Percentiles rank a stretch among this genome's conserved stretches.
Evolutionary conservation across 345 rosid species (phyloP).

Genomic region (Citrus hindsii): DNA sequence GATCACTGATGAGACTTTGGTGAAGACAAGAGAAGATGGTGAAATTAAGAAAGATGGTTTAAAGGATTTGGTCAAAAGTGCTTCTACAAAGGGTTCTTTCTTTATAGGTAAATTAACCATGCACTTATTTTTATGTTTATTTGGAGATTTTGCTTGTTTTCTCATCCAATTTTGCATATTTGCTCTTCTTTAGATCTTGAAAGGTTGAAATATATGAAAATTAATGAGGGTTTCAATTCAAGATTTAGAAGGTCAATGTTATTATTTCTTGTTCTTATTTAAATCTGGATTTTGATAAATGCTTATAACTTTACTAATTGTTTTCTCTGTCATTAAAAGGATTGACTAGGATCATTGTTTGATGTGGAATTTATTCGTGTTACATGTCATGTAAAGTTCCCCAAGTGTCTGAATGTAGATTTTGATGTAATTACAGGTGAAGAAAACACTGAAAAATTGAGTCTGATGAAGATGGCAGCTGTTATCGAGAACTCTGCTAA

Average conservation of each 20-base stretch:
- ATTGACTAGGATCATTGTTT: background rate
- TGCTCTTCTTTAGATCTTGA: background rate
- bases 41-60: slow-evolving; percentile 20
- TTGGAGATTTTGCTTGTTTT: background rate
- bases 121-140: background rate
- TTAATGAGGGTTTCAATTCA: background rate
- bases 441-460: slow-evolving; percentile 39
- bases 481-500: slow-evolving; percentile 52
- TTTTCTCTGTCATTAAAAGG: background rate
- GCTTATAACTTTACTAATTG: background rate
- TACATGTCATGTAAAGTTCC: background rate
- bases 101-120: slow-evolving; percentile 29
- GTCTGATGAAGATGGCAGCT: slow-evolving; percentile 57
- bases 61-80: slow-evolving; percentile 30
- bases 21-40: slow-evolving; percentile 22
- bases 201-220: background rate
- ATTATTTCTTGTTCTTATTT: slow-evolving; percentile 3
- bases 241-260: slow-evolving; percentile 8
- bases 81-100: slow-evolving; percentile 37
- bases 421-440: slow-evolving; percentile 30
- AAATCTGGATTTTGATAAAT: background rate
- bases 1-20: slow-evolving; percentile 22
- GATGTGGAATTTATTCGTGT: background rate
- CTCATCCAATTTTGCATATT: background rate
- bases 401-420: slow-evolving; percentile 1